A percentile compares a stretch with the other conserved stretches of the same genome.
Conservation (phyloP, 1,284 basidiomycete species). For the Boletus mariae region DNA sequence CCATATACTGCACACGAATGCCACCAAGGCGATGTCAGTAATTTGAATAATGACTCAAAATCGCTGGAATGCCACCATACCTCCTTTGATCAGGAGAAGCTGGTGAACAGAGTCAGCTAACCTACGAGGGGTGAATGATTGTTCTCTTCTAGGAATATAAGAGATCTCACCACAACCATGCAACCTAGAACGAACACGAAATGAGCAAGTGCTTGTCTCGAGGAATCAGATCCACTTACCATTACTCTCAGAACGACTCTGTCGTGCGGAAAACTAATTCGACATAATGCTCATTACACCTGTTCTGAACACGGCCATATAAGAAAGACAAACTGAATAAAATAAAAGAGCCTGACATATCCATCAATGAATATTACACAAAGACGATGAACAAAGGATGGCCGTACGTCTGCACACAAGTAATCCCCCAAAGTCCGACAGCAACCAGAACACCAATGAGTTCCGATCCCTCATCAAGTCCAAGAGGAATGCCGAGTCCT, state of each 20-base stretch:
- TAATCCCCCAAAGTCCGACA: slow-evolving; percentile 22
- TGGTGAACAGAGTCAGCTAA: slow-evolving; percentile 18
- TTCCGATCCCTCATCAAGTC: slow-evolving; percentile 10
- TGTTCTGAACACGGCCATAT: background rate
- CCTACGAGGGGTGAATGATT: slow-evolving; percentile 8
- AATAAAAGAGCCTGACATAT: slow-evolving; percentile 16
- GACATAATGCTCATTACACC: background rate
- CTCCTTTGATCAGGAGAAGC: slow-evolving; percentile 20
- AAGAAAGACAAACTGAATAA: slow-evolving; percentile 17
- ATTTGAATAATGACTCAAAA: background rate
- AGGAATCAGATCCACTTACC: slow-evolving; percentile 6
- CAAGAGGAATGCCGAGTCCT: background rate
- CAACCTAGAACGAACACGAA: slow-evolving; percentile 7
- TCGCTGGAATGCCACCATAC: slow-evolving; percentile 7
- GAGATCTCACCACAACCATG: slow-evolving; percentile 16
- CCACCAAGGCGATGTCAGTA: slow-evolving; percentile 2
- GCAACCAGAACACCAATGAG: slow-evolving; percentile 16
- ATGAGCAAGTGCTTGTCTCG: background rate
- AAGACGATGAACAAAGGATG: background rate
- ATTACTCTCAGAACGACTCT: slow-evolving; percentile 8
- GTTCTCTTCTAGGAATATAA: background rate
- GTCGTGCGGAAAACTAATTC: slow-evolving; percentile 13
- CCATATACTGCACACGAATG: slow-evolving; percentile 13
- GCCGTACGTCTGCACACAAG: slow-evolving; percentile 21
- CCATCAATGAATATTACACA: background rate